Evolutionary conservation across 2,329 filamentous ascomycete genomes (phyloP).

Genomic region (Arthrobotrys sphaeroides): DNA sequence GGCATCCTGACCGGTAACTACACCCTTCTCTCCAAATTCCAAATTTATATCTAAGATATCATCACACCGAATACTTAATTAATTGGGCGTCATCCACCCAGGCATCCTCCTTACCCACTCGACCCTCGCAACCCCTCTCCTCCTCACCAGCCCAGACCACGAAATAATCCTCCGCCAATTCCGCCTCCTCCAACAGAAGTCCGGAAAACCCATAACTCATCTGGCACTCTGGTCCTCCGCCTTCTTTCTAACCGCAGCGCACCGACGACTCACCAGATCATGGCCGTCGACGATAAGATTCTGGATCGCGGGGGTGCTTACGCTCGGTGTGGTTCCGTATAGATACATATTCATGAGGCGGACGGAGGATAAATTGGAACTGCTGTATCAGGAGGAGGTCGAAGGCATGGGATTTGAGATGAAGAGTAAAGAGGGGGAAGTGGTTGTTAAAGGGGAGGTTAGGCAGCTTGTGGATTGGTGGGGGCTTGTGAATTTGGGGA

Average conservation of each 20-base stretch:
- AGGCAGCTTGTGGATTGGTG: slow-evolving; percentile 41
- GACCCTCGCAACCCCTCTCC: slow-evolving; percentile 15
- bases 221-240: slow-evolving; percentile 7
- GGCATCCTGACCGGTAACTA: slow-evolving; percentile 33
- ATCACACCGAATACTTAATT: background rate
- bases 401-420: background rate
- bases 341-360: slow-evolving; percentile 11
- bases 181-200: background rate
- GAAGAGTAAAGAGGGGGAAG: background rate
- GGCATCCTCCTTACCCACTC: slow-evolving; percentile 37
- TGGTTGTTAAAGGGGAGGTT: slow-evolving; percentile 39
- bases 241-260: background rate
- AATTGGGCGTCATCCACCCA: background rate
- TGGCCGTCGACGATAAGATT: background rate
- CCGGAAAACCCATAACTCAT: background rate
- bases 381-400: slow-evolving; percentile 35
- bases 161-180: slow-evolving; percentile 40
- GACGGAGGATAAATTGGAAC: slow-evolving; percentile 28
- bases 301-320: background rate
- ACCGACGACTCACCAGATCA: background rate
- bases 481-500: slow-evolving; percentile 38
- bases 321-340: slow-evolving; percentile 19
- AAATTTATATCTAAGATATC: background rate
- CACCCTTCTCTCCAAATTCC: background rate
- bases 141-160: slow-evolving; percentile 25